Percentiles rank a stretch among this genome's conserved stretches.
These are phyloP conservation scores for Brassica incana DNA, from an alignment of 345 rosid species.

Conservation along the genomic window DNA sequence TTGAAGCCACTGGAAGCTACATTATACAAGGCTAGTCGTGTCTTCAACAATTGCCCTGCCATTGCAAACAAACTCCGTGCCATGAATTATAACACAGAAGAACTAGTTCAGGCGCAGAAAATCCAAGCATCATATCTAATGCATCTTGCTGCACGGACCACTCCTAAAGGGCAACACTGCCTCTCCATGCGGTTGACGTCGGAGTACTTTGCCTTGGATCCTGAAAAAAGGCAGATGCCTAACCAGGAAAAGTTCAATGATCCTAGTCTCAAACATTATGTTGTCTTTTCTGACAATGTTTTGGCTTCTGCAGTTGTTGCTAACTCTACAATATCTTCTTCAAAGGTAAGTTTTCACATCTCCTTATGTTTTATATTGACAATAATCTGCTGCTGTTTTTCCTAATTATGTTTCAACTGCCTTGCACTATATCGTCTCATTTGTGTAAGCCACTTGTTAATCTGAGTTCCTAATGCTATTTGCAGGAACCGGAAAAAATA, in stretches of 20 bases:
- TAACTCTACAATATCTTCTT: constrained; percentile 67
- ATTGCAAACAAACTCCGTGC: constrained; percentile 74
- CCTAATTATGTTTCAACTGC: neutral
- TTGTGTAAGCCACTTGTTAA: constrained; percentile 23
- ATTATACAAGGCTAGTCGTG: constrained; percentile 57
- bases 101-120: constrained; percentile 66
- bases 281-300: constrained; percentile 82
- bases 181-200: constrained; percentile 85
- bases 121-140: constrained; percentile 64
- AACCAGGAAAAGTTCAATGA: constrained; percentile 55
- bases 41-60: constrained; percentile 63
- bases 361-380: neutral
- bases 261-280: constrained; percentile 67
- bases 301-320: constrained; percentile 87
- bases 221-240: constrained; percentile 70
- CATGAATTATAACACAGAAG: constrained; percentile 73
- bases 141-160: constrained; percentile 85
- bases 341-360: constrained; percentile 51
- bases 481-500: constrained; percentile 68
- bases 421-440: constrained; percentile 1
- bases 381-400: neutral
- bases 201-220: constrained; percentile 62
- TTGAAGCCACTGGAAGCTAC: constrained; percentile 60
- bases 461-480: constrained; percentile 18
- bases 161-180: constrained; percentile 94